Base-by-base conservation (phyloP, 345 rosid genomes). In the Dimocarpus longan region DNA sequence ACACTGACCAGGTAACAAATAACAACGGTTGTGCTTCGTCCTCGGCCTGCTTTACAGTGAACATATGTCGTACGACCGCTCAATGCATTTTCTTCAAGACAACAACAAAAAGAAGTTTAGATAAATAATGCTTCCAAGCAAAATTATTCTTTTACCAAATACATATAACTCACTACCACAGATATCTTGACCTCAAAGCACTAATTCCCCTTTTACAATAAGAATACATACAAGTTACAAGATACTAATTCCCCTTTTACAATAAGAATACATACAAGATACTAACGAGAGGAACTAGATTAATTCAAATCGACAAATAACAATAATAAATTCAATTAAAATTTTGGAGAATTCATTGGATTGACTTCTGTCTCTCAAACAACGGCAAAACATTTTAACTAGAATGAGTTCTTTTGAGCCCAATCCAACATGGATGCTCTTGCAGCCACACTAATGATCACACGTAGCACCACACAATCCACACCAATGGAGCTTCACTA, bases 21-120 rank as follows among this genome's bases (percentile, higher is more conserved):
- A 77, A 94, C 98, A 71, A 96, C 54, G 40, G 98, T 96, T 22
- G 99, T 96, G 83, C 98, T 96, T 71, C 99, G 98, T 43, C 99
- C 99, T 50, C 98, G 89, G 40, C 99, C 99, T 52, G 99, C 99
- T 87, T 96, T 96, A 87, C 99, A 94, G 81, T 96, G 99, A 74
- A 96, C 98, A 67, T 94, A 96, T 10, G 98, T 94, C 11, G 93
- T 91, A 77, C 75, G 79, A 71, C 92, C 87, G 66, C 63, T 64
- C 46, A 76, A 82, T 26, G 81, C 93, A 86, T 96, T 96, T 73
- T 85, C 99, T 96, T 52, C 82, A 85, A 37, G 52, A 74, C 19
- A 24, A 74, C 5, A 52, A 79, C 73, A 78, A 0, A 75, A 79
- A 21, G 54, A 68, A 75, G 46, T 62, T 63, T 62, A 76, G 71